A percentile compares a stretch with the other conserved stretches of the same genome.
Evolutionary conservation across 495 filamentous ascomycete genomes (phyloP).

Genomic region (Acidomyces sp.): DNA sequence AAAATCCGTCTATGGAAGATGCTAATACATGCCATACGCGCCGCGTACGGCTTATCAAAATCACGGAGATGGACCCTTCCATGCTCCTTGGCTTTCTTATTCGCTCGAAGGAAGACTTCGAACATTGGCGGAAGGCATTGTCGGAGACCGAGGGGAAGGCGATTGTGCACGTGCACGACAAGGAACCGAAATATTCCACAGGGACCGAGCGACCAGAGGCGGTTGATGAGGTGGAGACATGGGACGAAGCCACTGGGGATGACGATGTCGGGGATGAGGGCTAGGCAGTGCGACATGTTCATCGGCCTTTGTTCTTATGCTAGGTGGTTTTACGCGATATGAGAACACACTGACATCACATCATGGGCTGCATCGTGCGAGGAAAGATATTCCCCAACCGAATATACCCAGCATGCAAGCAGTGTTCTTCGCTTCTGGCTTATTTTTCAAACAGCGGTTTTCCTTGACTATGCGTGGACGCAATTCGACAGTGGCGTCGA

Average conservation of each 20-base stretch:
- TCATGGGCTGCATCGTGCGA: no score
- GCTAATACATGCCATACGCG: slow-evolving; percentile 77
- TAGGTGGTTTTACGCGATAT: no score
- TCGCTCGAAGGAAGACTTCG: slow-evolving; percentile 68
- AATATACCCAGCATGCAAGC: no score
- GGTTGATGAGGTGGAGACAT: slow-evolving; percentile 77
- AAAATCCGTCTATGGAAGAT: slow-evolving; percentile 46
- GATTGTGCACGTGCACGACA: slow-evolving; percentile 67
- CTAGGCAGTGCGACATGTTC: no score
- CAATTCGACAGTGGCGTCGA: no score
- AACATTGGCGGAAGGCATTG: slow-evolving; percentile 59
- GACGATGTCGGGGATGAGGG: slow-evolving; percentile 21
- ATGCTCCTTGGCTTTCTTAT: slow-evolving; percentile 98
- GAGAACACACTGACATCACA: no score
- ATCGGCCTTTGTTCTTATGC: no score
- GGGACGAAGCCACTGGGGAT: slow-evolving; percentile 58
- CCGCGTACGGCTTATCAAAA: slow-evolving; percentile 64
- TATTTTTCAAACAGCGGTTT: no score
- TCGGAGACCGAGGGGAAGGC: slow-evolving; percentile 56
- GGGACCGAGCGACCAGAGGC: slow-evolving; percentile 48
- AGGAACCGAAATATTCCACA: slow-evolving; percentile 39
- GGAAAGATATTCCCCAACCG: no score
- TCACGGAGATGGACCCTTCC: slow-evolving; percentile 93
- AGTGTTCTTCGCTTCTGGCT: no score
- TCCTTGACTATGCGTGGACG: no score